A percentile compares a stretch with the other conserved stretches of the same genome.
Evolutionary conservation across 805 yeast species (phyloP).

Genomic region (Zygosaccharomyces kombuchaensis): DNA sequence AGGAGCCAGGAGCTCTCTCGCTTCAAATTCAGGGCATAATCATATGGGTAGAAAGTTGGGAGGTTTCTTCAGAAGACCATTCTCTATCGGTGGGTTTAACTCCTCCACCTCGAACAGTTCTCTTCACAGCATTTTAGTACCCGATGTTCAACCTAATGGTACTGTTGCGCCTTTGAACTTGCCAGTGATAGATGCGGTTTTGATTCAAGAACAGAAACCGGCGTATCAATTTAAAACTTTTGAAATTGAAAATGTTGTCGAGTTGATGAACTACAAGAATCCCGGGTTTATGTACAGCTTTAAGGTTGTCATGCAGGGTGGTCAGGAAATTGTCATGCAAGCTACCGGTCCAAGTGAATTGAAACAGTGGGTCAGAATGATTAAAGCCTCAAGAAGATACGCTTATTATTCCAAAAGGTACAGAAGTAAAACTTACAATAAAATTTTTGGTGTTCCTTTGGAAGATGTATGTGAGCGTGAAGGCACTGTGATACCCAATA

Average conservation of each 20-base stretch:
- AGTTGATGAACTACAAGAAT: constrained; percentile 35
- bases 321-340: constrained; percentile 62
- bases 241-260: constrained; percentile 37
- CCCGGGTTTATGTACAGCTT: constrained; percentile 30
- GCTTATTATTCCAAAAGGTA: constrained; percentile 40
- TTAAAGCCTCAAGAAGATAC: constrained; percentile 39
- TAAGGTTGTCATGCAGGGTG: constrained; percentile 42
- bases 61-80: constrained; percentile 61
- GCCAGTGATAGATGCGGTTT: constrained; percentile 48
- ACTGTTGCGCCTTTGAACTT: constrained; percentile 46
- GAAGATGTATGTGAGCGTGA: constrained; percentile 72
- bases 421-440: constrained; percentile 40
- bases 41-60: constrained; percentile 46
- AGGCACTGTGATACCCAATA: constrained; percentile 53
- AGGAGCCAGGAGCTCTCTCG: constrained; percentile 21
- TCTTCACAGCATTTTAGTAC: constrained; percentile 31
- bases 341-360: constrained; percentile 57
- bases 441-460: constrained; percentile 85
- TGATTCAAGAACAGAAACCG: constrained; percentile 48
- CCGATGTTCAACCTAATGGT: constrained; percentile 38
- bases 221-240: constrained; percentile 42
- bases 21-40: constrained; percentile 18
- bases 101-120: constrained; percentile 30
- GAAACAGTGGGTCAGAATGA: constrained; percentile 64
- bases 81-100: constrained; percentile 46